Evolutionary conservation across 768 basidiomycete genomes (phyloP), one percentile per base, ranked within the genome.

Genomic region (Amanita rubescens): DNA sequence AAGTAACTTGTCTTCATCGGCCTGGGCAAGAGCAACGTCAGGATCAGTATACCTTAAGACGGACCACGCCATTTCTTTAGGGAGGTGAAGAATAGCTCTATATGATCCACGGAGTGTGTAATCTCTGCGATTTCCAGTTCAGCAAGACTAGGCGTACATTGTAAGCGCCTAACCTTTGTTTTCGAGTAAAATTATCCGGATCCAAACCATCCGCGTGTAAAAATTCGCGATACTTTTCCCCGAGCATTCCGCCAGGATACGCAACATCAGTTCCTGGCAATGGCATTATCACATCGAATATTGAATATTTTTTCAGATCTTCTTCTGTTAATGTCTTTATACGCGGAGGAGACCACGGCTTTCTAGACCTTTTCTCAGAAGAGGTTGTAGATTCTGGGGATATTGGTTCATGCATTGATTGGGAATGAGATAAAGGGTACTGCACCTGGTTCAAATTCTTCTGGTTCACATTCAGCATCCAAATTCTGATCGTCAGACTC

Each of bases 251-350:
- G 3, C 85, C 88, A 0, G 96, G 96, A 66, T 91, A 97, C 32
- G 87, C 86, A 17, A 98, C 91, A 62, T 95, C 91, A 58, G 84
- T 92, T 3, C 96, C 96, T 25, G 96, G 94, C 17, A 98, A 72
- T n/a, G 96, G 94, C 85, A 98, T 91, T 57, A 98, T 81, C 53
- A 98, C 89, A 68, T 99, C 95, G 62, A 92, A 91, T 57, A 98
- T 91, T 14, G 84, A 81, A 69, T 94, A 87, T 53, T 87, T 82
- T 61, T 81, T 73, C 43, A 93, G 67, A 65, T 97, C 91, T 15
- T 77, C 87, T 59, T 81, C 81, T 0, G 83, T 83, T 51, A 99
- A 68, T 3, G 83, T 82, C 68, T 87, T 92, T 53, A 96, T 82
- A 38, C 77, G 81, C 20, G 82, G 82, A 11, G 86, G 67, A 43